phyloP scores from a whole-genome alignment of 1,139 yeast genomes.

The Yamadazyma diospyri region DNA sequence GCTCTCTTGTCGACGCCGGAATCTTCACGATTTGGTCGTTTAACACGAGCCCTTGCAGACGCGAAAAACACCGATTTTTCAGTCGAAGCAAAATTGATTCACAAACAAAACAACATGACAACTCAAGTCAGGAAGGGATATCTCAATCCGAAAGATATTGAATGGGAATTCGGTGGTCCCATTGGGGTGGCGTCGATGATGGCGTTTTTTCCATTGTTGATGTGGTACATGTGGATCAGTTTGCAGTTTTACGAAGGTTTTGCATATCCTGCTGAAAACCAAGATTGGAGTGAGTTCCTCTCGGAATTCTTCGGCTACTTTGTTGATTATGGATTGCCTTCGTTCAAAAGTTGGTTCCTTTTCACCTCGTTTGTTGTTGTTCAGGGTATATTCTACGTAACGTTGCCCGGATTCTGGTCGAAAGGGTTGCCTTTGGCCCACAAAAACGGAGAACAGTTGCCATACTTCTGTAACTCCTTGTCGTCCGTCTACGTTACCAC shows the following conservation, averaged over 20 bases:
- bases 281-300: slow-evolving; percentile 56
- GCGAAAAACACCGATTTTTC: neutral
- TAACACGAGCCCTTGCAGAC: slow-evolving; percentile 1
- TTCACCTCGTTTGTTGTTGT: slow-evolving; percentile 68
- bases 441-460: slow-evolving; percentile 72
- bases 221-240: slow-evolving; percentile 97
- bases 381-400: slow-evolving; percentile 74
- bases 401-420: slow-evolving; percentile 93
- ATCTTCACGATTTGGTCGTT: neutral
- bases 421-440: slow-evolving; percentile 91
- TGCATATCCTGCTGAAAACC: slow-evolving; percentile 63
- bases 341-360: slow-evolving; percentile 60
- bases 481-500: slow-evolving; percentile 75
- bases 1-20: too few relatives aligned
- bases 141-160: slow-evolving; percentile 40
- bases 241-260: slow-evolving; percentile 79
- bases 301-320: slow-evolving; percentile 44
- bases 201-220: slow-evolving; percentile 83
- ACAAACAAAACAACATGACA: neutral
- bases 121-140: slow-evolving; percentile 16
- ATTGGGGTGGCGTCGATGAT: slow-evolving; percentile 93
- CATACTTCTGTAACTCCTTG: slow-evolving; percentile 91
- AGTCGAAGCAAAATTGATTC: neutral
- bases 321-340: slow-evolving; percentile 63
- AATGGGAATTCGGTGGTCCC: slow-evolving; percentile 93